Conservation (phyloP, 1,284 basidiomycete species). For the Pseudozyma flocculosa region DNA sequence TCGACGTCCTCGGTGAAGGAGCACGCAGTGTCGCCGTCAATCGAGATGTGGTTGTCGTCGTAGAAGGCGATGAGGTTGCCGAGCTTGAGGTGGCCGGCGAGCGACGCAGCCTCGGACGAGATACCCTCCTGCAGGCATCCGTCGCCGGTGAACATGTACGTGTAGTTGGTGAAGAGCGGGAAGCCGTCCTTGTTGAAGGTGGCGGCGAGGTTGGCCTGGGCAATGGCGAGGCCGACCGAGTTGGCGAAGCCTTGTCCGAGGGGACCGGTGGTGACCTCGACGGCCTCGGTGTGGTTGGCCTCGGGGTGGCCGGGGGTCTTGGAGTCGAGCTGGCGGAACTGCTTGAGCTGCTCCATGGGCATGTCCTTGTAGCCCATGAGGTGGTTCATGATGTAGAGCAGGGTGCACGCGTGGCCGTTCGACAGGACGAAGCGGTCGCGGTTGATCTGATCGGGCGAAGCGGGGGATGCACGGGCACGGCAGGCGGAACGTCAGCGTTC, state of each 20-base stretch:
- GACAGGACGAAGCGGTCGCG: constrained; percentile 69
- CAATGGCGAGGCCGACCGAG: constrained; percentile 88
- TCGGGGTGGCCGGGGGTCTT: constrained; percentile 76
- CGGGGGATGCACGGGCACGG: no score
- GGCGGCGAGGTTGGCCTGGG: constrained; percentile 83
- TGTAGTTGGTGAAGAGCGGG: constrained; percentile 83
- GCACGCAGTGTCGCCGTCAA: constrained; percentile 86
- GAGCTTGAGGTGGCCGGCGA: constrained; percentile 86
- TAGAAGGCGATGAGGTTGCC: constrained; percentile 74
- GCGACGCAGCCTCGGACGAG: constrained; percentile 81
- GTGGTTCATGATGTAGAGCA: constrained; percentile 78
- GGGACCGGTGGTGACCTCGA: constrained; percentile 94
- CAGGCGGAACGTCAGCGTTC: no score
- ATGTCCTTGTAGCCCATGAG: constrained; percentile 76
- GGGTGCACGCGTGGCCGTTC: constrained; percentile 60
- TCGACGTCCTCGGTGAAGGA: constrained; percentile 93
- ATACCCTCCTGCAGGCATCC: constrained; percentile 97
- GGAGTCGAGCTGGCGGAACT: constrained; percentile 71
- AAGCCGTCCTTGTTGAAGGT: constrained; percentile 86
- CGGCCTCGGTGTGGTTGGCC: constrained; percentile 74
- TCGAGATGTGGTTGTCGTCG: constrained; percentile 77
- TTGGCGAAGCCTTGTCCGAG: constrained; percentile 86
- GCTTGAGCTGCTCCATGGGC: constrained; percentile 77
- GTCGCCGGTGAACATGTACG: constrained; percentile 86
- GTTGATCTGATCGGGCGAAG: constrained; percentile 42